phyloP scores from a whole-genome alignment of 345 rosid genomes.

The Barbarea vulgaris region DNA sequence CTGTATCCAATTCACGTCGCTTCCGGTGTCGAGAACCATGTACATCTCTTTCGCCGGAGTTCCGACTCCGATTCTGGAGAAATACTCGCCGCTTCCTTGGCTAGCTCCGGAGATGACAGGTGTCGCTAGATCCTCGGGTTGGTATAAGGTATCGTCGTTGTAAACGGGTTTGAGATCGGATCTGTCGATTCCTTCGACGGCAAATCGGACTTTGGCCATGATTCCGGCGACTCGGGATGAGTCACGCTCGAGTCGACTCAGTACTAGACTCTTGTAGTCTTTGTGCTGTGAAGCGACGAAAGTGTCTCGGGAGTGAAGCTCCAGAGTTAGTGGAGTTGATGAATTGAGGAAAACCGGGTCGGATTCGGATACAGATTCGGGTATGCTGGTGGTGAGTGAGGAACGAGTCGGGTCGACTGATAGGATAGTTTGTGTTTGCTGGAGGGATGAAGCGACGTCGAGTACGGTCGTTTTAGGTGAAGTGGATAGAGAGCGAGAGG shows the following conservation, averaged over 20 bases:
- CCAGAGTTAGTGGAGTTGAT: conserved; percentile 48
- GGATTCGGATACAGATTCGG: conserved; percentile 26
- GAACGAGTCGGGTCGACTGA: conserved; percentile 49
- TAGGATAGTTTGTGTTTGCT: conserved; percentile 50
- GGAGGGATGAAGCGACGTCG: conserved; percentile 57
- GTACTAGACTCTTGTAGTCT: conserved; percentile 59
- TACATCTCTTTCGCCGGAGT: conserved; percentile 62
- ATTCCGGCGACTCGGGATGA: conserved; percentile 63
- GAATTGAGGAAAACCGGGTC: conserved; percentile 37
- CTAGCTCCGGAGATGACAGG: conserved; percentile 73
- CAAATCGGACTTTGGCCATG: conserved; percentile 46
- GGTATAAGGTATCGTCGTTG: conserved; percentile 40
- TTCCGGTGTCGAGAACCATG: conserved; percentile 83
- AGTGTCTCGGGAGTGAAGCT: conserved; percentile 66
- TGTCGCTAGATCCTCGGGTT: conserved; percentile 56
- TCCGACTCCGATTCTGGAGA: conserved; percentile 79
- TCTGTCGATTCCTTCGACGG: conserved; percentile 50
- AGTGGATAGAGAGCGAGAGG: conserved; percentile 48
- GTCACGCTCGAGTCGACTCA: conserved; percentile 77
- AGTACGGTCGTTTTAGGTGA: conserved; percentile 41
- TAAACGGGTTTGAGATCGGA: conserved; percentile 58
- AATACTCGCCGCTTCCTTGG: conserved; percentile 97
- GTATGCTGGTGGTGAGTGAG: conserved; percentile 10
- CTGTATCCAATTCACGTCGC: conserved; percentile 90
- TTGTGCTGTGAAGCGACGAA: conserved; percentile 50